Conservation (phyloP, 495 filamentous ascomycete genomes). For the Endocarpon pusillum region DNA sequence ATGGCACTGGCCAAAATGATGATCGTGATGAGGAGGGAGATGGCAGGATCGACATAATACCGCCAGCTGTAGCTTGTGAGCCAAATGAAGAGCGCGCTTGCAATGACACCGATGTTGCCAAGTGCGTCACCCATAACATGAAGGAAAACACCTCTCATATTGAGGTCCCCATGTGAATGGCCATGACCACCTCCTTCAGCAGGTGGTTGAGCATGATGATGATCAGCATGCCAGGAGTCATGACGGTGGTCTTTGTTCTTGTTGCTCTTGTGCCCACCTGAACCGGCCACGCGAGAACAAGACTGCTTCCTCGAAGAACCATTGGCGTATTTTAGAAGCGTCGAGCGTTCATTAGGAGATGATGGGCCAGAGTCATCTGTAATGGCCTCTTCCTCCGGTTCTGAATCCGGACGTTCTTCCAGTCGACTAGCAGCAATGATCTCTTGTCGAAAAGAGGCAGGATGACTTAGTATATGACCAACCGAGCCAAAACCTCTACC, state of each 20-base stretch:
- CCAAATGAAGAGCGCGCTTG: constrained; percentile 87
- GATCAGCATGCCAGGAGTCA: constrained; percentile 34
- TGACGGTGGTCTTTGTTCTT: constrained; percentile 4
- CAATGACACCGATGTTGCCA: constrained; percentile 91
- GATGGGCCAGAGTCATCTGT: neutral
- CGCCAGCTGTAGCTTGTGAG: constrained; percentile 50
- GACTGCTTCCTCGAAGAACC: neutral
- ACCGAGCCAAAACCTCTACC: constrained; percentile 35
- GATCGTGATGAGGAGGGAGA: constrained; percentile 89
- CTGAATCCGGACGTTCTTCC: constrained; percentile 34
- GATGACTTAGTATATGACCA: constrained; percentile 69
- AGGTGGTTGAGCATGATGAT: constrained; percentile 67
- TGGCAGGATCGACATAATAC: constrained; percentile 74
- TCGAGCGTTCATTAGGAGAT: neutral
- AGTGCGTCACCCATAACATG: constrained; percentile 94
- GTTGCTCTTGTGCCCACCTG: neutral
- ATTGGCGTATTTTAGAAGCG: neutral
- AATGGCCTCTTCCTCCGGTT: constrained; percentile 21
- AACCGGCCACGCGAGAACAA: neutral
- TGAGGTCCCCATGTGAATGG: constrained; percentile 74
- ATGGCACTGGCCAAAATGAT: constrained; percentile 88
- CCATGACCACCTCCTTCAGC: constrained; percentile 40
- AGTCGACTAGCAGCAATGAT: constrained; percentile 64
- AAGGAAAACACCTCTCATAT: constrained; percentile 94
- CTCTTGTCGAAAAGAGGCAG: constrained; percentile 76